Percentiles rank a stretch among this genome's conserved stretches.
Conservation (phyloP, 495 filamentous ascomycete species). For the Geopyxis carbonaria region DNA sequence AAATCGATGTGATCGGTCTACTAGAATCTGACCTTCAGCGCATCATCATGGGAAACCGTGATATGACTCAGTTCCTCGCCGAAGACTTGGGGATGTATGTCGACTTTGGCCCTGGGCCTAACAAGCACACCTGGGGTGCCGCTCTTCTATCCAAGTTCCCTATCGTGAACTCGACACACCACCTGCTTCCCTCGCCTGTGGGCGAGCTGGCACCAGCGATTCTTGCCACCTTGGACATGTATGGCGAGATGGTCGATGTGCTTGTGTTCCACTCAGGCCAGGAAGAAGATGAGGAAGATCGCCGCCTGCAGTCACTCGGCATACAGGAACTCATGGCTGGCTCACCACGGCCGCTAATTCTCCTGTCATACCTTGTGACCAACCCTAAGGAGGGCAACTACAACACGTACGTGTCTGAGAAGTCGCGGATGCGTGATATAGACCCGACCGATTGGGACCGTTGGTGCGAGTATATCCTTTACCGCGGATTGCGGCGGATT, state of each 20-base stretch:
- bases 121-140: constrained; percentile 97
- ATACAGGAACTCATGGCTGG: constrained; percentile 76
- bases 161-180: constrained; percentile 91
- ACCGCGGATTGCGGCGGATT: constrained; percentile 68
- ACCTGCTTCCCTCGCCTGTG: constrained; percentile 78
- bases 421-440: constrained; percentile 86
- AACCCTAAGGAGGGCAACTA: constrained; percentile 87
- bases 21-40: constrained; percentile 88
- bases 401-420: constrained; percentile 80
- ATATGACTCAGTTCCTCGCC: constrained; percentile 86
- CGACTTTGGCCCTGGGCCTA: constrained; percentile 90
- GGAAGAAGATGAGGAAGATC: constrained; percentile 91
- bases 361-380: constrained; percentile 85
- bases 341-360: constrained; percentile 59
- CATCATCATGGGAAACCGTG: constrained; percentile 99
- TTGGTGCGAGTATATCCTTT: constrained; percentile 99
- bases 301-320: constrained; percentile 74
- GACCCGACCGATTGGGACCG: constrained; percentile 87
- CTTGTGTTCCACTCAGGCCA: constrained; percentile 99
- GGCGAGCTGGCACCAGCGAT: constrained; percentile 95
- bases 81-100: constrained; percentile 97
- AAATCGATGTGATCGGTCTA: constrained; percentile 87
- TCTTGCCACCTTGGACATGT: constrained; percentile 82
- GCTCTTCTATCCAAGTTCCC: constrained; percentile 94
- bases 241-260: constrained; percentile 78